Conservation (phyloP, 2,329 filamentous ascomycete species). For the Fusarium coicis region DNA sequence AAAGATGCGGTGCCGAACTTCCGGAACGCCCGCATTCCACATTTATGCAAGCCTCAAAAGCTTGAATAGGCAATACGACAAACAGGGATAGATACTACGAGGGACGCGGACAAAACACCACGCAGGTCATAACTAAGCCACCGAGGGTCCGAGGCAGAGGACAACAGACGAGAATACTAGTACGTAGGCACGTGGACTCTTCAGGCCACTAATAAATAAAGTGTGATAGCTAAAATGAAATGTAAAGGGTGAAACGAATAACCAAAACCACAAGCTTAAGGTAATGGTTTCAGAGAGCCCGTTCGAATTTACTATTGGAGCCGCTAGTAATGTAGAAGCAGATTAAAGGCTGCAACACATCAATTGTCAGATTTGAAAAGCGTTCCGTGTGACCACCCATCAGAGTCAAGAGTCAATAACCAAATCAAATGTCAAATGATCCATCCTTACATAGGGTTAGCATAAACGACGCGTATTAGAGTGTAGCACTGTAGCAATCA, state of each 20-base stretch:
- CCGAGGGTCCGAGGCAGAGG: not conserved
- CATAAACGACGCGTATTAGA: not conserved
- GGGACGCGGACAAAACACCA: not conserved
- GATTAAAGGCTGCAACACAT: slow-evolving; percentile 65
- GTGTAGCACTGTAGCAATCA: slow-evolving; percentile 10
- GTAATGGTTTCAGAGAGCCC: slow-evolving; percentile 71
- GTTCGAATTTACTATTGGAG: slow-evolving; percentile 65
- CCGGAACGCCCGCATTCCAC: slow-evolving; percentile 34
- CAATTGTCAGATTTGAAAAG: slow-evolving; percentile 58
- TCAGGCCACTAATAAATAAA: not conserved
- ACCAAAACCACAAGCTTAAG: slow-evolving; percentile 59
- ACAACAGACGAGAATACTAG: not conserved
- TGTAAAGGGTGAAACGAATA: slow-evolving; percentile 75
- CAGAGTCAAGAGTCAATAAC: not conserved
- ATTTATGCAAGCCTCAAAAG: slow-evolving; percentile 21
- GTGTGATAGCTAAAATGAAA: slow-evolving; percentile 34
- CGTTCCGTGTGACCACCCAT: slow-evolving; percentile 39
- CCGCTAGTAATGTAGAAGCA: slow-evolving; percentile 63
- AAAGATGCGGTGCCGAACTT: slow-evolving; percentile 43
- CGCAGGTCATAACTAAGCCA: not conserved
- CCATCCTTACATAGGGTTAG: slow-evolving; percentile 3
- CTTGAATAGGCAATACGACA: not conserved
- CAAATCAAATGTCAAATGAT: not conserved
- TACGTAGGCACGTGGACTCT: not conserved
- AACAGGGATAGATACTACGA: not conserved